Base-by-base conservation (phyloP, 1,139 yeast species). In the Blastobotrys niveus region DNA sequence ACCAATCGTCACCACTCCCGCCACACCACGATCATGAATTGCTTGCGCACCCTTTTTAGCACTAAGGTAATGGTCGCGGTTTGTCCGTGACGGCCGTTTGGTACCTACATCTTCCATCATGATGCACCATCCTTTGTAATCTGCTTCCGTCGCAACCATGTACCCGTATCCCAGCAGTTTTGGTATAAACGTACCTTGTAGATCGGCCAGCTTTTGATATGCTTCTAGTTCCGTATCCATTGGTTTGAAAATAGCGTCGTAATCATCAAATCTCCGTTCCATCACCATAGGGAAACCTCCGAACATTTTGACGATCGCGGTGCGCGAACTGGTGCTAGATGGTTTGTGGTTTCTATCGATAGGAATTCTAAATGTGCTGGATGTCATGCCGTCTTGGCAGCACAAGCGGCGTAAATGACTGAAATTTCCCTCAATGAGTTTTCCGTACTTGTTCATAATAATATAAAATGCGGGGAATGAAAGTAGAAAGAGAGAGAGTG, bases 91-190 rank as follows among this genome's bases (percentile, higher is more conserved):
- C 12, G 39, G 39, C 19, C 21, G 15, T 3, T 25, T 14, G 26
- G 22, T 17, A 9, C 39, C 39, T 4, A 36, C 31, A 26, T 36
- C 39, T 15, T 36, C 39, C 39, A 36, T 36, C 32, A 36, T n/a
- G 17, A 36, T 36, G 19, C 39, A 36, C 39, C 39, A 36, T 5
- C 39, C 39, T 36, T 36, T 36, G 31, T 36, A 36, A 20, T 36
- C 39, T 6, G 39, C 39, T 15, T 36, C 39, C 8, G 17, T 36
- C 12, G 39, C 39, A 14, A 25, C 12, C 15, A 36, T 17, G 31
- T 18, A 17, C 31, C 39, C 39, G 19, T 36, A 18, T 2, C 39
- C 39, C 12, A 25, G 18, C 31, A 36, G 19, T 5, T 21, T 19
- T 10, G 39, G 39, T 24, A 36, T 21, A 8, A n/a, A n/a, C 7